These are phyloP conservation scores for Kwoniella botswanensis DNA, from an alignment of 768 basidiomycete species.

Conservation along the genomic window DNA sequence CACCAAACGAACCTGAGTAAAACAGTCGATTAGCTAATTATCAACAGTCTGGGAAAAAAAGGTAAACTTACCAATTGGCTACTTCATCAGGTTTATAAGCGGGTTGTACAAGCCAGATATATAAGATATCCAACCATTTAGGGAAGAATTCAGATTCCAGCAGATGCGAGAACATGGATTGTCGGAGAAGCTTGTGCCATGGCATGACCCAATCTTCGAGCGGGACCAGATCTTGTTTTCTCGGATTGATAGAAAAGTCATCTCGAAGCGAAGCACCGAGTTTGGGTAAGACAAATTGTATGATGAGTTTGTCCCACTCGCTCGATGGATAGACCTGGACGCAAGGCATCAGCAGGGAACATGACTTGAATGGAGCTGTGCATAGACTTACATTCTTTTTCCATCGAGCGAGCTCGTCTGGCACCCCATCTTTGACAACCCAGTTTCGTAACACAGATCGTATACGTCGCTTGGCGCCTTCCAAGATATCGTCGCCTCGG, in stretches of 20 bases:
- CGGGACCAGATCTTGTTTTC: constrained; percentile 83
- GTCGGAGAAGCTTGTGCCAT: constrained; percentile 76
- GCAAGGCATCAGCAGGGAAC: constrained; percentile 8
- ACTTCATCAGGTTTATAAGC: constrained; percentile 88
- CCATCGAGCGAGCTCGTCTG: constrained; percentile 79
- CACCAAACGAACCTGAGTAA: constrained; percentile 67
- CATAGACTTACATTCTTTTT: constrained; percentile 67
- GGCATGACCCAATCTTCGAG: constrained; percentile 70
- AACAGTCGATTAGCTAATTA: not conserved
- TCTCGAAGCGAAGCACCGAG: constrained; percentile 79
- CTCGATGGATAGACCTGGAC: constrained; percentile 71
- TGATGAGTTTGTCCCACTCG: constrained; percentile 90
- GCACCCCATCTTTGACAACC: constrained; percentile 73
- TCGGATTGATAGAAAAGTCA: constrained; percentile 83
- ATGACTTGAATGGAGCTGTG: not conserved
- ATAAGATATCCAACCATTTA: constrained; percentile 90
- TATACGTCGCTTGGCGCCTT: constrained; percentile 83
- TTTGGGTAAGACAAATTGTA: constrained; percentile 91
- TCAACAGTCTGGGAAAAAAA: not conserved
- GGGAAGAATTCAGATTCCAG: constrained; percentile 93
- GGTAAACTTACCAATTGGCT: constrained; percentile 76
- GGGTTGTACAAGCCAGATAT: constrained; percentile 91
- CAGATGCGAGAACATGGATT: constrained; percentile 78
- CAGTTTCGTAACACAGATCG: constrained; percentile 77
- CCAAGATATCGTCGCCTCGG: constrained; percentile 80